These are phyloP conservation scores for Prunus mongolica DNA, from an alignment of 306 rosid genomes.

Conservation along the genomic window DNA sequence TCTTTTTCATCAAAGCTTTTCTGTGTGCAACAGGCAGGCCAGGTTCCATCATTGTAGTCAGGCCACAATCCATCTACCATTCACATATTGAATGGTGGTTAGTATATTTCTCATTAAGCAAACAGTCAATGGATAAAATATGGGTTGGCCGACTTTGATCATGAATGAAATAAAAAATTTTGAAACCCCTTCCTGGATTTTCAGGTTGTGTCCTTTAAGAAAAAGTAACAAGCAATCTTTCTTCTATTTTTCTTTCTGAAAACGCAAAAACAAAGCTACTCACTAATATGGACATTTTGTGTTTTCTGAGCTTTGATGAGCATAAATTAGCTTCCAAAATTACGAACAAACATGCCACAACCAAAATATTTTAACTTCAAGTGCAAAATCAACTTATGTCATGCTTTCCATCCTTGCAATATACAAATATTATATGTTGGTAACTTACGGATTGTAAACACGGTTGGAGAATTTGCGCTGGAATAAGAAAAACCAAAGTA, in stretches of 20 bases:
- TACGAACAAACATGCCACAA: not conserved
- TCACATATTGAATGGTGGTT: slow-evolving; percentile 14
- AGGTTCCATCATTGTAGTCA: slow-evolving; percentile 89
- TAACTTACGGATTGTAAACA: slow-evolving; percentile 93
- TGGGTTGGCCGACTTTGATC: not conserved
- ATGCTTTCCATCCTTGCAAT: not conserved
- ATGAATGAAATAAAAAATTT: not conserved
- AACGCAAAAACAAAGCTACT: not conserved
- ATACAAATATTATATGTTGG: not conserved
- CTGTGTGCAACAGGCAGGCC: slow-evolving; percentile 84
- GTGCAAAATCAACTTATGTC: not conserved
- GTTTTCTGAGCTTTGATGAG: not conserved
- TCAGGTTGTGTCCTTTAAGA: not conserved
- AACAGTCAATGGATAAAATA: not conserved
- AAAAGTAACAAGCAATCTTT: not conserved
- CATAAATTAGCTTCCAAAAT: not conserved
- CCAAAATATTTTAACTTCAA: not conserved
- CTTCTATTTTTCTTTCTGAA: not conserved
- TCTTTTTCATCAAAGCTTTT: slow-evolving; percentile 62
- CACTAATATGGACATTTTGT: not conserved
- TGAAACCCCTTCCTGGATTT: not conserved
- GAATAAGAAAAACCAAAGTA: slow-evolving; percentile 13
- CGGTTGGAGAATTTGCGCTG: slow-evolving; percentile 64
- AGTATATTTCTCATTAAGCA: slow-evolving; percentile 2
- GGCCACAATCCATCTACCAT: slow-evolving; percentile 95